Percentiles rank a stretch among this genome's conserved stretches.
Evolutionary conservation across 208 protist genomes (phyloP).

Genomic region (Trypanosoma avium): DNA sequence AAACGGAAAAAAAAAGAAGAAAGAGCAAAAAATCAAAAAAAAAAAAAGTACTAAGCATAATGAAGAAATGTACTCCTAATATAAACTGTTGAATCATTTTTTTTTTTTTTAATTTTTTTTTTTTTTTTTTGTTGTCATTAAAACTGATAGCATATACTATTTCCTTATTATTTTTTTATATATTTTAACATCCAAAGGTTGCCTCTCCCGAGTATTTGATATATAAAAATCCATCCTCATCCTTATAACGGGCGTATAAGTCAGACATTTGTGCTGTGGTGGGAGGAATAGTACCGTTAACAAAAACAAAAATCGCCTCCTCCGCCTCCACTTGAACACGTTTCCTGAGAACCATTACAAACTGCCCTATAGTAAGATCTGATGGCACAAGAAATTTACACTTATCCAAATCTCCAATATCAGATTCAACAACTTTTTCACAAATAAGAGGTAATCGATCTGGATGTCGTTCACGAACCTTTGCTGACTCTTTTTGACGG

Average conservation of each 20-base stretch:
- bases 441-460: constrained; percentile 93
- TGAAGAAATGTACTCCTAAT: too few species aligned
- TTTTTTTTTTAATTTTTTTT: too few species aligned
- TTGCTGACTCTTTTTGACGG: constrained; percentile 60
- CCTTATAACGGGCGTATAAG: constrained; percentile 91
- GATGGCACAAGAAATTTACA: constrained; percentile 90
- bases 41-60: too few species aligned
- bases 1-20: too few species aligned
- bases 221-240: constrained; percentile 94
- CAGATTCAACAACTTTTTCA: constrained; percentile 87
- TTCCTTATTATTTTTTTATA: too few species aligned
- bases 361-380: constrained; percentile 91
- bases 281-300: constrained; percentile 88
- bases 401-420: constrained; percentile 92
- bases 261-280: constrained; percentile 46
- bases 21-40: too few species aligned
- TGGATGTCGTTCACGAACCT: constrained; percentile 68
- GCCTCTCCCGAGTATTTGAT: constrained; percentile 88
- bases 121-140: too few species aligned
- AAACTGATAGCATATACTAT: not conserved
- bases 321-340: constrained; percentile 90
- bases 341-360: constrained; percentile 94
- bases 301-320: constrained; percentile 94
- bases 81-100: too few species aligned
- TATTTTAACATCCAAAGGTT: constrained; percentile 69